A percentile compares a stretch with the other conserved stretches of the same genome.
These are phyloP conservation scores for Suhomyces anneliseae DNA, from an alignment of 1,139 yeast genomes.

Conservation along the genomic window DNA sequence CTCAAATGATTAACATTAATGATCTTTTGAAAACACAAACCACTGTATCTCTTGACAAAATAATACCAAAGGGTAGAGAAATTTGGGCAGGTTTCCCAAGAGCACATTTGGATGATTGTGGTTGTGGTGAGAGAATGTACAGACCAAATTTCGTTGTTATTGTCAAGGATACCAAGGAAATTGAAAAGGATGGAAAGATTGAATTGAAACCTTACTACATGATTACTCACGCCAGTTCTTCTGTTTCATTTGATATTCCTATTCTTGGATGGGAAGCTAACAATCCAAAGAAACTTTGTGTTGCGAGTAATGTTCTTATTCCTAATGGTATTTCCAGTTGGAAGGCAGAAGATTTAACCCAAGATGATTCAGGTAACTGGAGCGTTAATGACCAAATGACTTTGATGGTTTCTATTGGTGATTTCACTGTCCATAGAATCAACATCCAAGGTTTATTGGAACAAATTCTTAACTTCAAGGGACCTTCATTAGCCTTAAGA, in stretches of 20 bases:
- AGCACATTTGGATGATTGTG: slow-evolving; percentile 27
- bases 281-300: slow-evolving; percentile 18
- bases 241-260: slow-evolving; percentile 31
- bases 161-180: slow-evolving; percentile 15
- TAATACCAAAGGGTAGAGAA: slow-evolving; percentile 21
- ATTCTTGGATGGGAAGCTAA: slow-evolving; percentile 22
- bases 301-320: slow-evolving; percentile 21
- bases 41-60: not conserved
- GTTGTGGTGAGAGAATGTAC: slow-evolving; percentile 27
- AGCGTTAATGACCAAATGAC: slow-evolving; percentile 30
- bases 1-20: slow-evolving; percentile 22
- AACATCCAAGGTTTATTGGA: slow-evolving; percentile 33
- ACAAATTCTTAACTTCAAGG: slow-evolving; percentile 17
- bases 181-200: slow-evolving; percentile 1
- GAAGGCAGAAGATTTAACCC: slow-evolving; percentile 16
- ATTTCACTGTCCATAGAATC: slow-evolving; percentile 34
- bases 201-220: slow-evolving; percentile 14
- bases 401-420: slow-evolving; percentile 36
- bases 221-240: slow-evolving; percentile 31
- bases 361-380: slow-evolving; percentile 15
- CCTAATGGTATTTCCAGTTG: slow-evolving; percentile 30
- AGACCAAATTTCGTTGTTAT: slow-evolving; percentile 29
- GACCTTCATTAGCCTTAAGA: slow-evolving; percentile 1
- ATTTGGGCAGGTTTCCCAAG: slow-evolving; percentile 29
- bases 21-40: slow-evolving; percentile 11